Conservation (phyloP, 495 filamentous ascomycete species). For the Bombardia bombarda region DNA sequence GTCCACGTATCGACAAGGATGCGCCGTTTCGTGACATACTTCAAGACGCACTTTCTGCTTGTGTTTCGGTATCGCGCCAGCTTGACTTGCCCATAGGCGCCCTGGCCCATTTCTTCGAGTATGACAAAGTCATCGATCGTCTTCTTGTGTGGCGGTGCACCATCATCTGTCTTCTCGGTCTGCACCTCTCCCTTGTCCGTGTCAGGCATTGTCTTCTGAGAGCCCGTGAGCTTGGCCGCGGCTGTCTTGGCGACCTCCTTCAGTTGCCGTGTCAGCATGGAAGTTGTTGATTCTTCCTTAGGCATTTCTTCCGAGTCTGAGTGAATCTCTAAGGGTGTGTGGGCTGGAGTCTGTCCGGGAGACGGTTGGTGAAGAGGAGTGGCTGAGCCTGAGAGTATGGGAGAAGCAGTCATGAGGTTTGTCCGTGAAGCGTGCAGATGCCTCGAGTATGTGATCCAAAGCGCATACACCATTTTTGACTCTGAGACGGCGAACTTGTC, state of each 20-base stretch:
- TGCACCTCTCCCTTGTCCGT: conserved; percentile 26
- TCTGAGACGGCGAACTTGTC: conserved; percentile 24
- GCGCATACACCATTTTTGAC: conserved; percentile 81
- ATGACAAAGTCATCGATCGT: conserved; percentile 85
- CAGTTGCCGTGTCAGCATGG: conserved; percentile 67
- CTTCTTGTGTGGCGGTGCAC: conserved; percentile 54
- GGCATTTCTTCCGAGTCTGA: conserved; percentile 38
- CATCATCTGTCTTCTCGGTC: conserved; percentile 10
- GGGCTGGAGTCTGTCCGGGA: conserved; percentile 58
- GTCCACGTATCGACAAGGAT: conserved; percentile 99
- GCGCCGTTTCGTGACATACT: conserved; percentile 94
- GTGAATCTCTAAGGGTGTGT: conserved; percentile 43
- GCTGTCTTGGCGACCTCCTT: conserved; percentile 55
- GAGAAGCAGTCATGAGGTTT: conserved; percentile 48
- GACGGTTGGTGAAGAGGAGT: conserved; percentile 69
- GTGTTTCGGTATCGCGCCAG: conserved; percentile 80
- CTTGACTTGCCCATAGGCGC: conserved; percentile 97
- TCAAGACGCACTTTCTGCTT: conserved; percentile 82
- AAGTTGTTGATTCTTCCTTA: conserved; percentile 34
- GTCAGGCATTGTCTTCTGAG: conserved; percentile 16
- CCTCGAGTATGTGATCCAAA: conserved; percentile 95
- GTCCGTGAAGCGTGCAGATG: conserved; percentile 70
- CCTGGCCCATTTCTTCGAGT: conserved; percentile 97
- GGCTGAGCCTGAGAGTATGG: conserved; percentile 48
- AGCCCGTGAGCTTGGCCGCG: conserved; percentile 39